Evolutionary conservation across 768 basidiomycete species (phyloP), one percentile per base, ranked within the genome.

Genomic region (Pholiota conissans): DNA sequence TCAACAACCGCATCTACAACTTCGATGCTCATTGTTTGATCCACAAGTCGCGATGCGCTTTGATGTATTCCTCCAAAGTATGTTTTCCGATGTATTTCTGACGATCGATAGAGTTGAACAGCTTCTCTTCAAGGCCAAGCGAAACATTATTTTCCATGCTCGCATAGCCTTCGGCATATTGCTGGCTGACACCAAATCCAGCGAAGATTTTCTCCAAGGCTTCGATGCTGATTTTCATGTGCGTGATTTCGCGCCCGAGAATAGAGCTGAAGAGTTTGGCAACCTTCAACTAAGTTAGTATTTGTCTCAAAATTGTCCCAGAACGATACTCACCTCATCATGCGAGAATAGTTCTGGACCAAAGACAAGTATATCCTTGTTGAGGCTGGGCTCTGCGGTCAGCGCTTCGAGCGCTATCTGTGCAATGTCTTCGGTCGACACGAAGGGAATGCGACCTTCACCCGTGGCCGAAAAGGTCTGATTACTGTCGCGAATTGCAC

Each of bases 351-450:
- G 40, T 26, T 69, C 68, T 2, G 69, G 71, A 14, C 71, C 71
- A 32, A 72, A 49, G 29, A 71, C 52, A 18, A 63, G 40, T 5
- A 53, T 45, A 16, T 66, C 52, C 20, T 61, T 46, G 32, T 53
- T 28, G n/a, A 18, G 16, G 26, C 34, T 47, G 28, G 59, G 52
- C 7, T 61, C 56, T 13, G 53, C 61, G 2, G 60, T 59, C 3
- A 72, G 56, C 7, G 64, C 67, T 5, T 69, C 58, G 56, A 65
- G 61, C 4, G 66, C 70, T 1, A 61, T 65, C 24, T 66, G 57
- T 13, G 68, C 71, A 27, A 72, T 71, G 51, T 71, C 70, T 14
- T 68, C 62, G 5, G 65, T 59, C 13, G 67, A 63, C 27, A 72
- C 61, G 39, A 62, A 70, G 4, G 68, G 60, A 11, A 70, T n/a